Conservation (phyloP, 768 basidiomycete genomes). For the Serendipita sp. region DNA sequence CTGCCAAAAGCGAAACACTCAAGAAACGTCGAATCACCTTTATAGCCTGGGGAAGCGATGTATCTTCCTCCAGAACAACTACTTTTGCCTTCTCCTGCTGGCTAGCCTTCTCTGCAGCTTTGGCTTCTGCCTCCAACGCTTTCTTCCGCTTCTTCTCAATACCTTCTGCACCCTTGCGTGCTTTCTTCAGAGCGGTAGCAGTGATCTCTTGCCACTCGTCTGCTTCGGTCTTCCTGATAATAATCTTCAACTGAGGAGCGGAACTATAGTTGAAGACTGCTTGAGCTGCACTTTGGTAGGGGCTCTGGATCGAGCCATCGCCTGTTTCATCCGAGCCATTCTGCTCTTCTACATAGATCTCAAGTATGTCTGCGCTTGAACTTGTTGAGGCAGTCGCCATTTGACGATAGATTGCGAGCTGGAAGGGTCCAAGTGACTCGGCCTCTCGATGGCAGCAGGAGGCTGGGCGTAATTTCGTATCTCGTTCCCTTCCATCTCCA, state of each 20-base stretch:
- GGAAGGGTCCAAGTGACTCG: conserved; percentile 6
- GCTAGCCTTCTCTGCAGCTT: conserved; percentile 48
- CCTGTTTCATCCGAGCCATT: conserved; percentile 61
- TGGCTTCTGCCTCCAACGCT: conserved; percentile 55
- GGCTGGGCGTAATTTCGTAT: not conserved
- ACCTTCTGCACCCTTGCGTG: conserved; percentile 71
- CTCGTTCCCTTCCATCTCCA: not conserved
- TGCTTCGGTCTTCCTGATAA: conserved; percentile 52
- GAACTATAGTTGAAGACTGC: conserved; percentile 52
- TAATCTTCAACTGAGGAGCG: conserved; percentile 28
- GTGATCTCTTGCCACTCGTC: conserved; percentile 65
- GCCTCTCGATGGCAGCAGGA: not conserved
- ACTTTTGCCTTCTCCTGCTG: conserved; percentile 83
- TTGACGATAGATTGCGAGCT: not conserved
- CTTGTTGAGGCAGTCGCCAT: conserved; percentile 17
- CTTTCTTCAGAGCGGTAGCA: conserved; percentile 79
- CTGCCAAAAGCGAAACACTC: not conserved
- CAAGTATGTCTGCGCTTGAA: conserved; percentile 18
- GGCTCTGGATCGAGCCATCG: conserved; percentile 51
- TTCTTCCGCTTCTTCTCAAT: conserved; percentile 84
- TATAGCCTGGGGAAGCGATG: conserved; percentile 43
- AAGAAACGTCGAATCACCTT: conserved; percentile 34
- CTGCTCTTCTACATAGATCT: conserved; percentile 65
- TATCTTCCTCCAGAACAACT: conserved; percentile 65
- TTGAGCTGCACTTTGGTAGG: conserved; percentile 71